These are phyloP conservation scores for Panicum miliaceum DNA, from an alignment of 176 grass and related monocot species.

Conservation along the genomic window DNA sequence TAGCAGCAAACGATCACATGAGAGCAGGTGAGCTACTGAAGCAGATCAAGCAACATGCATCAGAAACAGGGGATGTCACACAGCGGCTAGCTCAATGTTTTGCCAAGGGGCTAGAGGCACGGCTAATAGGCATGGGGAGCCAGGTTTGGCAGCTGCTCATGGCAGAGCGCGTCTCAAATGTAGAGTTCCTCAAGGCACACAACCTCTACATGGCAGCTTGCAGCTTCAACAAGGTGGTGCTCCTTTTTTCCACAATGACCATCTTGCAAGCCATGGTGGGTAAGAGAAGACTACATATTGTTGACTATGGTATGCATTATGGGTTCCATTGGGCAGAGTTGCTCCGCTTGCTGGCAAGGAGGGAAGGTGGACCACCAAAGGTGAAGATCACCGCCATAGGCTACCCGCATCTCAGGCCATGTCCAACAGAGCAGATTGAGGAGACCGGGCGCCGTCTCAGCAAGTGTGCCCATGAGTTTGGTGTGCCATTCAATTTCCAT, in stretches of 20 bases:
- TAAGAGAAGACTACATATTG: background rate
- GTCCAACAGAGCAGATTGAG: background rate
- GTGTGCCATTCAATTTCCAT: background rate
- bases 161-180: background rate
- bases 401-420: background rate
- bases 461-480: background rate
- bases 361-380: background rate
- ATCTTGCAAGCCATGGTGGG: conserved; percentile 23
- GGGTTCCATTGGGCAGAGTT: conserved; percentile 51
- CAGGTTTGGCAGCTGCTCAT: conserved; percentile 32
- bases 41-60: conserved; percentile 61
- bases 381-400: background rate
- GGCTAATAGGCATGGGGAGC: conserved; percentile 57
- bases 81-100: background rate
- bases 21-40: conserved; percentile 45
- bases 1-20: conserved; percentile 41
- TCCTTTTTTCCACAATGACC: conserved; percentile 1
- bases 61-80: background rate
- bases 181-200: conserved; percentile 30
- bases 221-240: background rate
- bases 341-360: background rate
- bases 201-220: background rate
- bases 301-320: conserved; percentile 3
- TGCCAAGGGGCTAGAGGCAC: background rate
- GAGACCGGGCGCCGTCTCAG: background rate